Evolutionary conservation across 352 stramenopile genomes (phyloP).

Genomic region (Phytophthora sp.): DNA sequence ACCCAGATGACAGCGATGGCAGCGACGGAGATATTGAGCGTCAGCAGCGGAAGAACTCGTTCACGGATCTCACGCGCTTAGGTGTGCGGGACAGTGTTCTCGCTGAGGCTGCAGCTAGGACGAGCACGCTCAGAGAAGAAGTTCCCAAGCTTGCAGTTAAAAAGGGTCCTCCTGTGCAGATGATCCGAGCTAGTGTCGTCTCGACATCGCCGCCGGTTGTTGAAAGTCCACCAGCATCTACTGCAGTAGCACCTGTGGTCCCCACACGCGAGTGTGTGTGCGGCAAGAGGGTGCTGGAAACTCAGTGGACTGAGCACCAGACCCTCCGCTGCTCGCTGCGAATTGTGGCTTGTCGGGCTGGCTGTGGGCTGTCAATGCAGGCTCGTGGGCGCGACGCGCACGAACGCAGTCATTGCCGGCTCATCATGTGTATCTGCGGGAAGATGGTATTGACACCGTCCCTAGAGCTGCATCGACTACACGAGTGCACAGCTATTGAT

Average conservation of each 20-base stretch:
- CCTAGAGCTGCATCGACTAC: conserved; percentile 57
- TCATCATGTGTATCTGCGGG: conserved; percentile 66
- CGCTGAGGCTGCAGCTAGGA: neutral
- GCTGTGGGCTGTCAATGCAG: conserved; percentile 56
- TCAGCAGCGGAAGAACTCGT: conserved; percentile 22
- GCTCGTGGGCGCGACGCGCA: conserved; percentile 61
- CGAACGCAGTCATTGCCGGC: conserved; percentile 70
- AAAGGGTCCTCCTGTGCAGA: conserved; percentile 43
- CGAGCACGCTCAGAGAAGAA: neutral
- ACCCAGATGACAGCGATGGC: conserved; percentile 15
- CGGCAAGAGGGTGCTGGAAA: conserved; percentile 35
- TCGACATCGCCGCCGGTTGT: neutral
- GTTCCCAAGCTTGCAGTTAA: conserved; percentile 51
- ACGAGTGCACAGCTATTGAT: conserved; percentile 56
- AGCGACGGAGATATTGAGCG: conserved; percentile 3
- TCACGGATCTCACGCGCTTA: conserved; percentile 40
- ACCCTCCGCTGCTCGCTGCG: conserved; percentile 43
- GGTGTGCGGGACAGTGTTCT: conserved; percentile 28
- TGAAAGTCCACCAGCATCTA: neutral
- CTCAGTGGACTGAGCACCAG: conserved; percentile 40
- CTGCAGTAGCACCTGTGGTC: neutral
- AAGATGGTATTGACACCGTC: conserved; percentile 72
- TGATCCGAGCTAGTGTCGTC: conserved; percentile 19
- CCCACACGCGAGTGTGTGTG: conserved; percentile 47
- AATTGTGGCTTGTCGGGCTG: conserved; percentile 53